Evolutionary conservation across 208 protist species (phyloP).

Genomic region (Phytomonas sp.): DNA sequence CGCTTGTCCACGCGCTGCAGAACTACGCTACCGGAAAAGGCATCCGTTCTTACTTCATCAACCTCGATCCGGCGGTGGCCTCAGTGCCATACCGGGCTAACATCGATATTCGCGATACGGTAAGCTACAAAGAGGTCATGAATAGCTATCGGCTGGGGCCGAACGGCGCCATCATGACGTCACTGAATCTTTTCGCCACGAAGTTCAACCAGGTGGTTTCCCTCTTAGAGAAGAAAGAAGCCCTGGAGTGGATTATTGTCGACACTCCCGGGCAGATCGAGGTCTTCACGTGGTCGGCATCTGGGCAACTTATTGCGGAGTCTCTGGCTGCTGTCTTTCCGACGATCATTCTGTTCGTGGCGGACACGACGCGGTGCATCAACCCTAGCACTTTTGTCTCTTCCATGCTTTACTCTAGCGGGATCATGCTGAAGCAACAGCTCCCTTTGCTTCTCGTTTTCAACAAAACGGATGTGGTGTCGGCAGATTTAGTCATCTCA

Average conservation of each 20-base stretch:
- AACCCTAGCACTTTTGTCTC: constrained; percentile 97
- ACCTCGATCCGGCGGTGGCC: constrained; percentile 97
- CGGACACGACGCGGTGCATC: constrained; percentile 93
- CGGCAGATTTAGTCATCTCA: constrained; percentile 61
- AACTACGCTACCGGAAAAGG: constrained; percentile 79
- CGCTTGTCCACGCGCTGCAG: constrained; percentile 95
- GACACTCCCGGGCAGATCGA: constrained; percentile 99
- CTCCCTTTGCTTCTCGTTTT: constrained; percentile 97
- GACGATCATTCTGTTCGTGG: constrained; percentile 95
- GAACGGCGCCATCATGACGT: constrained; percentile 98
- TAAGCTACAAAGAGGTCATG: constrained; percentile 99
- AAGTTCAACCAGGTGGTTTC: constrained; percentile 96
- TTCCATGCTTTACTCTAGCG: constrained; percentile 98
- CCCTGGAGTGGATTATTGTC: constrained; percentile 93
- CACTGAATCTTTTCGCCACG: constrained; percentile 98
- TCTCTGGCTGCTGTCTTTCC: constrained; percentile 90
- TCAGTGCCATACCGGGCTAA: constrained; percentile 93
- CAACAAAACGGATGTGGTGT: constrained; percentile 96
- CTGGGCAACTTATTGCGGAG: constrained; percentile 96
- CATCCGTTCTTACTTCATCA: constrained; percentile 93
- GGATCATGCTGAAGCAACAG: constrained; percentile 97
- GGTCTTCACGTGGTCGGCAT: constrained; percentile 98
- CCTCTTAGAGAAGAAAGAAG: constrained; percentile 76
- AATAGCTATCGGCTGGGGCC: constrained; percentile 95
- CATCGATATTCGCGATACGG: constrained; percentile 99